Conservation (phyloP, 1,284 basidiomycete species). For the Vanrija humicola region DNA sequence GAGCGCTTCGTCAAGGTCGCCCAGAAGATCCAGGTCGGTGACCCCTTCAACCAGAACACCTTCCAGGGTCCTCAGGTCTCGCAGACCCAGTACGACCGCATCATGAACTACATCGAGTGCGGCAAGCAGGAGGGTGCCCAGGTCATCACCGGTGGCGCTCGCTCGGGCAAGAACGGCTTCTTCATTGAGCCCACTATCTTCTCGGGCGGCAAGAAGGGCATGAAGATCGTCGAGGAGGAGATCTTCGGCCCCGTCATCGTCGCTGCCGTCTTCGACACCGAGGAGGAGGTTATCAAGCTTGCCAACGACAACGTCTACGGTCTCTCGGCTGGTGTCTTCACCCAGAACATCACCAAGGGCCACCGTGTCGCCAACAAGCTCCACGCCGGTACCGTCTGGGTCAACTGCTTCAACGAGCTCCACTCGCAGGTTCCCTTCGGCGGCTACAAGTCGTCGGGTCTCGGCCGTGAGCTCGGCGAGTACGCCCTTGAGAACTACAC, state of each 20-base stretch:
- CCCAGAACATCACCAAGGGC: constrained; percentile 70
- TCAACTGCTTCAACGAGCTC: constrained; percentile 71
- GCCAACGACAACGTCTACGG: constrained; percentile 87
- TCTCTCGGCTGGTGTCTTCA: constrained; percentile 81
- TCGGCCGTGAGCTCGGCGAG: constrained; percentile 55
- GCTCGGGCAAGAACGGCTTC: constrained; percentile 63
- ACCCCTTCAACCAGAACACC: constrained; percentile 68
- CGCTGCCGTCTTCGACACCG: constrained; percentile 63
- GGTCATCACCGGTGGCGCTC: constrained; percentile 69
- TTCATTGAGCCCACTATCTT: constrained; percentile 69
- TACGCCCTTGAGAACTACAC: constrained; percentile 79
- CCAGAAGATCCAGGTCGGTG: constrained; percentile 45
- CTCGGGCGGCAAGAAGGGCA: constrained; percentile 67
- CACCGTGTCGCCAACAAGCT: constrained; percentile 70
- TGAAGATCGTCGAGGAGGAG: constrained; percentile 87
- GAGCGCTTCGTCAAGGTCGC: constrained; percentile 29
- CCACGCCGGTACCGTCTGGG: constrained; percentile 64
- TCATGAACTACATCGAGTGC: constrained; percentile 82
- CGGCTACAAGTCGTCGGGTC: constrained; percentile 62
- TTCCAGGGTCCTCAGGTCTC: constrained; percentile 84
- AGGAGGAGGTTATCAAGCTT: constrained; percentile 68
- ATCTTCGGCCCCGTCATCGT: constrained; percentile 73
- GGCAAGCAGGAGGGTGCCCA: constrained; percentile 82
- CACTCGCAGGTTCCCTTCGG: constrained; percentile 72
- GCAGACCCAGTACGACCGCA: constrained; percentile 55